A percentile compares a stretch with the other conserved stretches of the same genome.
phyloP scores from a whole-genome alignment of 495 filamentous ascomycete genomes.

The Clohesyomyces aquaticus region DNA sequence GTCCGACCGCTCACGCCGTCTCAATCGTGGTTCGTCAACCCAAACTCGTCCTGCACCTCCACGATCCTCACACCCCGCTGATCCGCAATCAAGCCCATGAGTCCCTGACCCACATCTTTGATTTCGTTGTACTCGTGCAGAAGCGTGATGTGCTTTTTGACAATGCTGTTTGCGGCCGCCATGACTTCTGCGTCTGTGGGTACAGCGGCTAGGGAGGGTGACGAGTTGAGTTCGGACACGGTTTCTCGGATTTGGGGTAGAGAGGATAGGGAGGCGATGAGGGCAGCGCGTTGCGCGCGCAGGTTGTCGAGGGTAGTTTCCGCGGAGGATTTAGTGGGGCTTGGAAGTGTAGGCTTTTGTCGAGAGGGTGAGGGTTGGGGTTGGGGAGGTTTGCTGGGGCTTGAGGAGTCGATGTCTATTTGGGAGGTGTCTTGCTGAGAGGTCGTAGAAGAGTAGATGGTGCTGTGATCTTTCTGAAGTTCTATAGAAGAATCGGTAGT shows the following conservation, averaged over 20 bases:
- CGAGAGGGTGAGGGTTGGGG: background rate
- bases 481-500: too few relatives aligned
- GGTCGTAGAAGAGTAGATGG: too few relatives aligned
- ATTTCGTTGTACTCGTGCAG: constrained; percentile 82
- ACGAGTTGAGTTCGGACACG: constrained; percentile 10
- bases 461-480: too few relatives aligned
- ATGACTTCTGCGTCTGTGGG: constrained; percentile 37
- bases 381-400: background rate
- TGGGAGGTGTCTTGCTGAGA: too few relatives aligned
- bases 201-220: constrained; percentile 17
- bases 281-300: constrained; percentile 20
- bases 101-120: constrained; percentile 70
- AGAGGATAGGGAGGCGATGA: constrained; percentile 28
- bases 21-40: too few relatives aligned
- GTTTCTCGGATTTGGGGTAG: constrained; percentile 25
- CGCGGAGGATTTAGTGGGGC: constrained; percentile 12
- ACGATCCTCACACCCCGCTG: constrained; percentile 63
- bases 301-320: constrained; percentile 27
- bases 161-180: constrained; percentile 48
- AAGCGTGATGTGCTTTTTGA: constrained; percentile 67
- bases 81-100: constrained; percentile 77
- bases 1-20: too few relatives aligned
- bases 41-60: constrained; percentile 65
- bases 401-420: background rate
- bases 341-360: background rate